Conservation (phyloP, 2,329 filamentous ascomycete species). For the Dactylellina cionopaga region DNA sequence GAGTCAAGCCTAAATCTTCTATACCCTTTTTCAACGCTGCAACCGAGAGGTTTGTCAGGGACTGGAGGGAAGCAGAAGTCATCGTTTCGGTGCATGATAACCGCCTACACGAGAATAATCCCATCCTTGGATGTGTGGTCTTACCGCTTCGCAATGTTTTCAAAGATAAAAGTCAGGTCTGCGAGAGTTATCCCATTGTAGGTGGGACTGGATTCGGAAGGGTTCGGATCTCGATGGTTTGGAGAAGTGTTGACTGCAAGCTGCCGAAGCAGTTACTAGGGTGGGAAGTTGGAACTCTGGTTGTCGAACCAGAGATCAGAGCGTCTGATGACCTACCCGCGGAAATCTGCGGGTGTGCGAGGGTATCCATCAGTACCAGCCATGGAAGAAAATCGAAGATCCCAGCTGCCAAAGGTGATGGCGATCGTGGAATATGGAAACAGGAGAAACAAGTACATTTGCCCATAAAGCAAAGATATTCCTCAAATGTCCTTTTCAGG, state of each 20-base stretch:
- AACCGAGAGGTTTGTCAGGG: constrained; percentile 75
- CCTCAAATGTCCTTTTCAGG: constrained; percentile 67
- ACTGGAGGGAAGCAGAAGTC: constrained; percentile 74
- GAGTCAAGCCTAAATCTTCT: constrained; percentile 80
- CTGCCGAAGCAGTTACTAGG: constrained; percentile 66
- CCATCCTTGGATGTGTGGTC: constrained; percentile 76
- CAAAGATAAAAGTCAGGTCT: constrained; percentile 71
- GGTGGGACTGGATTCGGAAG: constrained; percentile 79
- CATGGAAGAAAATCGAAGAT: constrained; percentile 22
- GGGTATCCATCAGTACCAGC: constrained; percentile 8
- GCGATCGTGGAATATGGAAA: constrained; percentile 7
- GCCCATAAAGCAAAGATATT: constrained; percentile 71
- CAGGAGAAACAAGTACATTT: constrained; percentile 58
- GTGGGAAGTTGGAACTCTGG: constrained; percentile 77
- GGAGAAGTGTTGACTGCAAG: constrained; percentile 74
- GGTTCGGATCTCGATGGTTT: constrained; percentile 75
- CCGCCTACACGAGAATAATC: constrained; percentile 74
- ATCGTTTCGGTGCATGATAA: constrained; percentile 75
- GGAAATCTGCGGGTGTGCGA: constrained; percentile 20
- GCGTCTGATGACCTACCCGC: constrained; percentile 14
- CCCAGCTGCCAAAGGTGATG: background rate
- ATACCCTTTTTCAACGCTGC: constrained; percentile 83
- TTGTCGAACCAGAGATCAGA: constrained; percentile 58
- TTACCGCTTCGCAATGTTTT: constrained; percentile 73
- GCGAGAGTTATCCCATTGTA: constrained; percentile 73